These are phyloP conservation scores for Graphiopsis chlorocephala DNA, from an alignment of 2,329 filamentous ascomycete species.

Conservation along the genomic window DNA sequence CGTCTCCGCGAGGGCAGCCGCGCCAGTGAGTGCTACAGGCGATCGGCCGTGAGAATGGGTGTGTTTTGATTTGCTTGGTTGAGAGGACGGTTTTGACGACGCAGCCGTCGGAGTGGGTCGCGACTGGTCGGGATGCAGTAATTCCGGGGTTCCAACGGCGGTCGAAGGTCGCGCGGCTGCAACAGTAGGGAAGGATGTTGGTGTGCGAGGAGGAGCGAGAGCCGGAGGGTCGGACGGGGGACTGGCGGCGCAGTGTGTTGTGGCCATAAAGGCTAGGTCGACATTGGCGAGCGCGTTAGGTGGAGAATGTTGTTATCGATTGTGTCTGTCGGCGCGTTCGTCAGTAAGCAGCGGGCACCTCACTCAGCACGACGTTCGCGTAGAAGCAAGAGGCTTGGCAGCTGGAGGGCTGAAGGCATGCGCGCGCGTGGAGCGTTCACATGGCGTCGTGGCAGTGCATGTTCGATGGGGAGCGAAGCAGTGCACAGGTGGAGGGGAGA, in stretches of 20 bases:
- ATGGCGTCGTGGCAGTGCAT: conserved; percentile 7
- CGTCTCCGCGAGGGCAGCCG: conserved; percentile 49
- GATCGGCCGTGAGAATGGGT: background rate
- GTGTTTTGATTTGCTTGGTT: background rate
- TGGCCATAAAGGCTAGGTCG: conserved; percentile 39
- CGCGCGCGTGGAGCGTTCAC: conserved; percentile 5
- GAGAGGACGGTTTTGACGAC: background rate
- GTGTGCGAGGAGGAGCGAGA: conserved; percentile 40
- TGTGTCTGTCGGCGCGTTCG: conserved; percentile 4
- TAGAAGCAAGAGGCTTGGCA: conserved; percentile 10
- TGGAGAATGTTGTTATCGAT: background rate
- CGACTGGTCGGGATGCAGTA: conserved; percentile 25
- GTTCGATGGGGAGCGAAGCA: background rate
- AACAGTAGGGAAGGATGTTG: conserved; percentile 35
- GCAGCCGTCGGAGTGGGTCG: conserved; percentile 20
- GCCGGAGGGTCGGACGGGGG: conserved; percentile 41
- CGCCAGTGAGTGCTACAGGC: conserved; percentile 42
- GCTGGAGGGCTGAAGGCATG: background rate
- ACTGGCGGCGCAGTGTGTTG: conserved; percentile 43
- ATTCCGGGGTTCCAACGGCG: conserved; percentile 24
- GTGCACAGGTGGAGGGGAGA: background rate
- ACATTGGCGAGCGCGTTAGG: conserved; percentile 17
- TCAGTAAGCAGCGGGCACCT: conserved; percentile 12
- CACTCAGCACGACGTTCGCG: background rate
- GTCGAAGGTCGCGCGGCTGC: conserved; percentile 25